A percentile compares a stretch with the other conserved stretches of the same genome.
Conservation (phyloP, 2,329 filamentous ascomycete genomes). For the Clonostachys rhizophaga region DNA sequence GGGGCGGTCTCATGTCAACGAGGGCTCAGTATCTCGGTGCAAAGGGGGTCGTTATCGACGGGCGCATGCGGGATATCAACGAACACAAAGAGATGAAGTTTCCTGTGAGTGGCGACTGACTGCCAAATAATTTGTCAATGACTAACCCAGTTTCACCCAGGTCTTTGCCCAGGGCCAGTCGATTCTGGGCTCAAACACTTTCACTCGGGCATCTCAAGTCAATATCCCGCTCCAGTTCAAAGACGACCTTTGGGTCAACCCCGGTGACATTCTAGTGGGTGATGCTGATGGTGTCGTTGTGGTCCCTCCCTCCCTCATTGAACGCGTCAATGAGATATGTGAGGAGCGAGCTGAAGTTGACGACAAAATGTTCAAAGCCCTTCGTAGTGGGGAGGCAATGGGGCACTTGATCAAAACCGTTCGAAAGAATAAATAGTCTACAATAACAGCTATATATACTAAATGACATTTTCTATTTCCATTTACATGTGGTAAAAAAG, state of each 20-base stretch:
- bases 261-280: slow-evolving; percentile 17
- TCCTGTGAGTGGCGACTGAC: slow-evolving; percentile 2
- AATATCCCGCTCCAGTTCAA: slow-evolving; percentile 17
- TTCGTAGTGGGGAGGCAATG: slow-evolving; percentile 1
- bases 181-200: slow-evolving; percentile 20
- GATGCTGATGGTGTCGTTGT: slow-evolving; percentile 21
- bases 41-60: slow-evolving; percentile 4
- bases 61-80: slow-evolving; percentile 3
- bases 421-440: not conserved
- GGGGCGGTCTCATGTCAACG: slow-evolving; percentile 6
- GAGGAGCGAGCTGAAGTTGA: slow-evolving; percentile 18
- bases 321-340: slow-evolving; percentile 17
- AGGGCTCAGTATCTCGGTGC: slow-evolving; percentile 3
- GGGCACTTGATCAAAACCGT: not conserved
- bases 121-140: not conserved
- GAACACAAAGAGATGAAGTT: slow-evolving; percentile 6
- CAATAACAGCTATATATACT: not conserved
- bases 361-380: slow-evolving; percentile 10
- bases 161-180: slow-evolving; percentile 18
- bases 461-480: not conserved
- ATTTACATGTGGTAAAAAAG: not conserved
- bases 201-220: slow-evolving; percentile 16
- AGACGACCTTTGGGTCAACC: slow-evolving; percentile 18
- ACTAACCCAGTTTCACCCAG: slow-evolving; percentile 11
- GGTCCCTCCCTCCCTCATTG: slow-evolving; percentile 12